These are phyloP conservation scores for Logfia minima DNA, from an alignment of 129 eudicot species.

Conservation along the genomic window DNA sequence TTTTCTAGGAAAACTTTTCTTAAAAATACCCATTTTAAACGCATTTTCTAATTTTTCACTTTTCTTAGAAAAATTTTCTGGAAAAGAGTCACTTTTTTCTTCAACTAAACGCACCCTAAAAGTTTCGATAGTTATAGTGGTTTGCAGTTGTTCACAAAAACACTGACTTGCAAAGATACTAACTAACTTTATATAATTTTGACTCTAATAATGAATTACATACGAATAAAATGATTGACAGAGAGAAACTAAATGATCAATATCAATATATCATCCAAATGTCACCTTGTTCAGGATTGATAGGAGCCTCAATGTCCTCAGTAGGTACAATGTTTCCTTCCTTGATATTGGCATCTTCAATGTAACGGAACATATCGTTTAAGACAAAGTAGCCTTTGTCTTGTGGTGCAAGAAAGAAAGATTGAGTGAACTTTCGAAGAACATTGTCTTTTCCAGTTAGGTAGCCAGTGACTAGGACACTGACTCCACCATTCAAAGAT, in stretches of 20 bases:
- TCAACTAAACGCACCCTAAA: neutral
- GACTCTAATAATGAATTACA: neutral
- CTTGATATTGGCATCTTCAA: conserved; percentile 41
- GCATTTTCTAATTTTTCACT: no score
- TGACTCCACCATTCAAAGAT: conserved; percentile 73
- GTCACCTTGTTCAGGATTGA: conserved; percentile 61
- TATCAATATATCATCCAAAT: neutral
- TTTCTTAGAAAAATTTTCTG: no score
- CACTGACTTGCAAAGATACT: neutral
- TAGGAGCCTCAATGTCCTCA: conserved; percentile 43
- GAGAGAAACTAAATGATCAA: neutral
- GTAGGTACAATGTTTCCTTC: conserved; percentile 35
- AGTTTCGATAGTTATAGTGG: neutral
- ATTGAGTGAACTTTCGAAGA: conserved; percentile 57
- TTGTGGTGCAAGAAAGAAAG: conserved; percentile 96
- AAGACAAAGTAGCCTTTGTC: conserved; percentile 91
- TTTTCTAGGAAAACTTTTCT: no score
- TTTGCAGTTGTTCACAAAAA: neutral
- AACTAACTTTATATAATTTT: neutral
- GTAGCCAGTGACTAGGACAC: conserved; percentile 80
- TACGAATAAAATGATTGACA: neutral
- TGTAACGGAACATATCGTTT: conserved; percentile 79
- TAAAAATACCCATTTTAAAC: no score
- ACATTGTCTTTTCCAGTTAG: conserved; percentile 61
- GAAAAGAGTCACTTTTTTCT: no score